Evolutionary conservation across 257 asterid species (phyloP), one percentile per base, ranked within the genome.

Genomic region (Fraxinus americana): DNA sequence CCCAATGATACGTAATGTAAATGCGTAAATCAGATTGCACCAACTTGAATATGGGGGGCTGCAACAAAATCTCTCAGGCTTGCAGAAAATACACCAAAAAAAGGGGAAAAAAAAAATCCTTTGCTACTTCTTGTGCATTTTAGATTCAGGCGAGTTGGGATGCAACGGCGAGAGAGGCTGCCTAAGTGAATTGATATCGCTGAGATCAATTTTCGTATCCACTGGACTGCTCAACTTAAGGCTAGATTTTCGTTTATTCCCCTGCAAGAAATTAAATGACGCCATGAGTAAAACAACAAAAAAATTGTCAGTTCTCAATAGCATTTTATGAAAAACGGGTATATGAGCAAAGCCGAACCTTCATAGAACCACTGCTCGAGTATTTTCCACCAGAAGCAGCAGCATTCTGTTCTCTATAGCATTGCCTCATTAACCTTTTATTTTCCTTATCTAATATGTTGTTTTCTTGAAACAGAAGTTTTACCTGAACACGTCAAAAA

Each of bases 141-240:
- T 83, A 45, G 88, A 80, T 77, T 92, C 93, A 1, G 97, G 94
- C 11, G 96, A 89, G 86, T 85, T 88, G 78, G 38, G 78, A 29
- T 81, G 91, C 83, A 94, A 82, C 1, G 97, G 98, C 72, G 97
- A 96, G 69, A 93, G 86, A 43, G 99, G 97, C 81, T 67, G 90
- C 76, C 97, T 89, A 66, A 71, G 82, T 36, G 88, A 78, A 43
- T 90, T 96, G 66, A 70, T 85, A 29, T 87, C 89, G 17, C 83
- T 75, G 43, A 81, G 87, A 74, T 91, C 93, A 19, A 89, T 67
- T 81, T 83, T 89, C 84, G 85, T 87, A 90, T 90, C 97, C 9
- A 82, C 82, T 16, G 89, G 87, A 73, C 89, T 82, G 85, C 89
- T 78, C 82, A 65, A 73, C 90, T 80, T 89, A 54, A 87, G 84